Evolutionary conservation across 1,139 yeast genomes (phyloP), one percentile per base, ranked within the genome.

Genomic region (Pichia inconspicua): DNA sequence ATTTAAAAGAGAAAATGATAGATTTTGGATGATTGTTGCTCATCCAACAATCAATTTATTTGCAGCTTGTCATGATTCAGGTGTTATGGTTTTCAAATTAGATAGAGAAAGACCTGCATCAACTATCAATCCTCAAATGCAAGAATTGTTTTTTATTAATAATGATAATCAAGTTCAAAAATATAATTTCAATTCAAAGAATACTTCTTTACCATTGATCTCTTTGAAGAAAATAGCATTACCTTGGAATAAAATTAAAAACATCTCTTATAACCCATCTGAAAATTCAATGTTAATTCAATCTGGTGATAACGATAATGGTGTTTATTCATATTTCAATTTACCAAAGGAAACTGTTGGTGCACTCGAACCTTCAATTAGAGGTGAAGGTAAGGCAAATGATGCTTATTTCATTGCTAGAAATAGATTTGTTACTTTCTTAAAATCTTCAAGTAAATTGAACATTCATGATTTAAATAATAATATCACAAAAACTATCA

Each of bases 21-120:
- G 97, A 63, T 90, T 94, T 69, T 94, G 98, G 98, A 74, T 87
- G 59, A 75, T 92, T 58, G 82, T 90, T 22, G 77, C 89, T 43
- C 99, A 94, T 66, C 97, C 97, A 51, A 73, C 76, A 45, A 84
- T 90, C 67, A 92, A 92, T 66, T 75, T 92, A 62, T 90, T 92
- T 71, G 98, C 97, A 46, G 86, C 97, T 38, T 94, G 96, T 62
- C 97, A 92, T 68, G 98, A 94, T 67, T 77, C 89, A 14, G 99
- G 99, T 64, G 96, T 90, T 31, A 90, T 92, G 96, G 95, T 94
- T 48, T 94, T 94, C 77, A 94, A 94, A 70, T 76, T 94, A 54
- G 97, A 89, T 66, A 84, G 98, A 64, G 99, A 94, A 73, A 82
- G 98, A 66, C 98, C 98, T 25, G 96, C 97, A 22, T 78, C 78